Percentiles rank a stretch among this genome's conserved stretches.
Conservation (phyloP, 1,284 basidiomycete genomes). For the Sporisorium sorghi region DNA sequence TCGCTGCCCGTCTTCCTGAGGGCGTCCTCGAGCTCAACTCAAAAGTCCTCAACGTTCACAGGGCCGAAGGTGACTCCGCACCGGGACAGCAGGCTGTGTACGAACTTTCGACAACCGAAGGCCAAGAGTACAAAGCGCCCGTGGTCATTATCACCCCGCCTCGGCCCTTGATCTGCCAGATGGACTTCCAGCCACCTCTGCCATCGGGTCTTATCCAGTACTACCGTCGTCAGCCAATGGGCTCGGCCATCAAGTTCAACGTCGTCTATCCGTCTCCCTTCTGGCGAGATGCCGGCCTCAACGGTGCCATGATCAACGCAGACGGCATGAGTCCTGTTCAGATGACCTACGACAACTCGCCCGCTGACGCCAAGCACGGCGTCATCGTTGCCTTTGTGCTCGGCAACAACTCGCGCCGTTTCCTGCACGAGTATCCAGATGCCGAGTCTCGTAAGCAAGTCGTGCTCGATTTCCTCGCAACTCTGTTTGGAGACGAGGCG, state of each 20-base stretch:
- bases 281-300: conserved; percentile 40
- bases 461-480: conserved; percentile 31
- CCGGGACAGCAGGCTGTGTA: conserved; percentile 7
- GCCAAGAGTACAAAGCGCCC: conserved; percentile 21
- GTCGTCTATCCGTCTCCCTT: conserved; percentile 44
- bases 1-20: conserved; percentile 33
- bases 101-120: conserved; percentile 27
- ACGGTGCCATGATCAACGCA: conserved; percentile 43
- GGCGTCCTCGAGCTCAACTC: conserved; percentile 15
- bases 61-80: neutral
- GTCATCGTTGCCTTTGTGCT: conserved; percentile 43
- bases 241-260: conserved; percentile 49
- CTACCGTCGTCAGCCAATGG: conserved; percentile 52
- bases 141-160: conserved; percentile 42
- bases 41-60: conserved; percentile 24
- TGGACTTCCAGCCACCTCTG: conserved; percentile 45
- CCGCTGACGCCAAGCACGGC: conserved; percentile 28
- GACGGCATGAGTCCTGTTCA: conserved; percentile 39
- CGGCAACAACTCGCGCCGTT: conserved; percentile 45
- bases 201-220: conserved; percentile 41
- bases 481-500: conserved; percentile 31
- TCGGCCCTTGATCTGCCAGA: conserved; percentile 37
- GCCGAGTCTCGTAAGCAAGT: conserved; percentile 17
- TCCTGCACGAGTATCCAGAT: conserved; percentile 29
- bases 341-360: conserved; percentile 52